Evolutionary conservation across 768 basidiomycete species (phyloP).

Genomic region (Scleroderma bovista): DNA sequence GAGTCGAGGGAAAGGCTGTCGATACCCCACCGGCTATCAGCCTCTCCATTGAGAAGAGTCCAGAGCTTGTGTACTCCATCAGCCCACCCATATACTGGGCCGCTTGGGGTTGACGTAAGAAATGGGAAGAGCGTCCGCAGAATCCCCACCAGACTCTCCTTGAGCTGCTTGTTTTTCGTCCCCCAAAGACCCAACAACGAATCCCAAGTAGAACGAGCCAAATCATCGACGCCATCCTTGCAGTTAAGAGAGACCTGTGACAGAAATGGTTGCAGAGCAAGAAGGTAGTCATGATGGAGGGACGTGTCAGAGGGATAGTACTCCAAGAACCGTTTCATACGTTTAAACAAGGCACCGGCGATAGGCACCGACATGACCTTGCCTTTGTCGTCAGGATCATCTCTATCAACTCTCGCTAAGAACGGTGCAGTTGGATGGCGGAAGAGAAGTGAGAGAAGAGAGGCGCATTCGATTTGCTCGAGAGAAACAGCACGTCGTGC

Average conservation of each 20-base stretch:
- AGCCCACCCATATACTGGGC: conserved; percentile 33
- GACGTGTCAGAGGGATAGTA: conserved; percentile 70
- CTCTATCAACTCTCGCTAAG: conserved; percentile 33
- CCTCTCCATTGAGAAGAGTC: conserved; percentile 55
- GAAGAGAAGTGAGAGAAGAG: conserved; percentile 56
- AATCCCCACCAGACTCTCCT: conserved; percentile 75
- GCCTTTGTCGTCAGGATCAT: conserved; percentile 16
- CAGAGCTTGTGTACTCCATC: conserved; percentile 50
- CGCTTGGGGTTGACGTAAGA: conserved; percentile 37
- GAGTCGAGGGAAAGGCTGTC: conserved; percentile 61
- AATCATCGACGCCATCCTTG: conserved; percentile 48
- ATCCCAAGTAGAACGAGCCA: conserved; percentile 61
- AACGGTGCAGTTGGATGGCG: conserved; percentile 55
- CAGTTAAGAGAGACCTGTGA: conserved; percentile 76
- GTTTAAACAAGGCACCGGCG: conserved; percentile 48
- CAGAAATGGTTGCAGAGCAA: conserved; percentile 62
- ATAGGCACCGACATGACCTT: conserved; percentile 12
- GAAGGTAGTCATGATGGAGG: conserved; percentile 70
- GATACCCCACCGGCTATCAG: conserved; percentile 57
- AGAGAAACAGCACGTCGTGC: conserved; percentile 32
- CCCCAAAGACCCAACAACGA: conserved; percentile 67
- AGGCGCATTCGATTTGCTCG: conserved; percentile 70
- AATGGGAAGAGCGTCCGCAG: conserved; percentile 72
- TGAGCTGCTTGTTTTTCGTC: conserved; percentile 68
- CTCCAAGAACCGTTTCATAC: conserved; percentile 58